Conservation (phyloP, 495 filamentous ascomycete species). For the Aspergillus homomorphus region DNA sequence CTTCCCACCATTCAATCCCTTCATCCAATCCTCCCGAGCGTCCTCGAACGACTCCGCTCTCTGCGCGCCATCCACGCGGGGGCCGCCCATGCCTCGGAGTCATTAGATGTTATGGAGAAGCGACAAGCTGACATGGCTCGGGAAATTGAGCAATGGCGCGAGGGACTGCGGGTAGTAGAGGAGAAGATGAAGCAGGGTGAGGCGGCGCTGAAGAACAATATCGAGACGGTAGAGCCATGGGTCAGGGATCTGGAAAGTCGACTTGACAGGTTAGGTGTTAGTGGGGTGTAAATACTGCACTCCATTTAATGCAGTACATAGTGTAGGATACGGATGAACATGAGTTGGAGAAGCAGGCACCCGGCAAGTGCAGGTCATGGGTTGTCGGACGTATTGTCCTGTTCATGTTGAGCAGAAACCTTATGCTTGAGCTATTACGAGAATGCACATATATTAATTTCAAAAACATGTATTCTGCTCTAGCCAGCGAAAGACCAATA, state of each 20-base stretch:
- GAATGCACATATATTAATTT: neutral
- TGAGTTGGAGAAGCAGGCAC: neutral
- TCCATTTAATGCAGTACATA: neutral
- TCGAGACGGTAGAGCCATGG: slow-evolving; percentile 79
- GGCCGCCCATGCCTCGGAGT: slow-evolving; percentile 80
- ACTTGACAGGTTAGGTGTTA: slow-evolving; percentile 52
- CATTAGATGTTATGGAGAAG: slow-evolving; percentile 69
- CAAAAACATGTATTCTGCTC: neutral
- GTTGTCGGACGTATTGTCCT: neutral
- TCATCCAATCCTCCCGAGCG: slow-evolving; percentile 75
- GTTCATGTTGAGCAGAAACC: neutral
- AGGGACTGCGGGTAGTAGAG: slow-evolving; percentile 78
- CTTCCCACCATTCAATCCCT: slow-evolving; percentile 87
- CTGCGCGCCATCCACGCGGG: slow-evolving; percentile 82
- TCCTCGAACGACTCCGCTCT: slow-evolving; percentile 81
- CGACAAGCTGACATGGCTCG: slow-evolving; percentile 76
- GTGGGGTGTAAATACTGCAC: slow-evolving; percentile 9
- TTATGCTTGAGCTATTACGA: neutral
- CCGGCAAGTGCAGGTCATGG: neutral
- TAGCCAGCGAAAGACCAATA: neutral
- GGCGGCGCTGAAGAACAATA: slow-evolving; percentile 68
- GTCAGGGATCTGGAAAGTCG: slow-evolving; percentile 81
- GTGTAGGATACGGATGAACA: no score
- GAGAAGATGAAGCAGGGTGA: slow-evolving; percentile 64
- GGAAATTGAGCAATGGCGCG: slow-evolving; percentile 84